phyloP scores from a whole-genome alignment of 345 rosid species.

The Salix caprea region DNA sequence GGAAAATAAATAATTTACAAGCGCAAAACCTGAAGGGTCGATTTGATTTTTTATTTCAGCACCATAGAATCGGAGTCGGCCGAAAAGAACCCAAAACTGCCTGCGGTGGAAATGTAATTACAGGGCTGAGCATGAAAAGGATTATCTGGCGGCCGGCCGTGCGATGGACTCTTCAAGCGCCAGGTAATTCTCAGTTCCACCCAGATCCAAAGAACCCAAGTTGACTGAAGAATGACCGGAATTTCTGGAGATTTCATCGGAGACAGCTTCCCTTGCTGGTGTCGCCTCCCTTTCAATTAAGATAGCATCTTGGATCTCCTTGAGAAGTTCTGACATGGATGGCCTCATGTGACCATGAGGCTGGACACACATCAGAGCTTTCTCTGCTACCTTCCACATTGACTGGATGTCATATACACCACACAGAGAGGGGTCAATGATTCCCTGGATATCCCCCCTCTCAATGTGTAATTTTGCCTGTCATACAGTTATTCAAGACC shows the following conservation, averaged over 20 bases:
- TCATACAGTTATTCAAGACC: not conserved
- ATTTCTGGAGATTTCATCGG: slow-evolving; percentile 68
- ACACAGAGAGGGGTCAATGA: slow-evolving; percentile 66
- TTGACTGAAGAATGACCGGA: slow-evolving; percentile 69
- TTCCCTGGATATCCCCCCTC: slow-evolving; percentile 87
- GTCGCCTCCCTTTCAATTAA: slow-evolving; percentile 61
- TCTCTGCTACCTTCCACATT: slow-evolving; percentile 99
- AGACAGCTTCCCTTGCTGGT: slow-evolving; percentile 51
- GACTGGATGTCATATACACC: slow-evolving; percentile 83
- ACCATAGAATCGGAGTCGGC: not conserved
- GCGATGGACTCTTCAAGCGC: slow-evolving; percentile 57
- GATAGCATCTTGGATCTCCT: slow-evolving; percentile 92
- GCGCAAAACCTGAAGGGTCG: not conserved
- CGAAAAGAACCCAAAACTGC: slow-evolving; percentile 9
- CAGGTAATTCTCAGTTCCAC: slow-evolving; percentile 50
- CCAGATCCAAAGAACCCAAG: slow-evolving; percentile 10
- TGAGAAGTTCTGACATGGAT: slow-evolving; percentile 82
- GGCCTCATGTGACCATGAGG: slow-evolving; percentile 96
- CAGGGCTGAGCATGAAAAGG: slow-evolving; percentile 19
- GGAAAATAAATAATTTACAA: not conserved
- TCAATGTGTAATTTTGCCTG: slow-evolving; percentile 93
- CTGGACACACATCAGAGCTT: slow-evolving; percentile 80
- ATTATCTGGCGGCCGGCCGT: slow-evolving; percentile 68
- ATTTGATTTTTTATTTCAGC: not conserved
- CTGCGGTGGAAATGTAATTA: not conserved